phyloP scores from a whole-genome alignment of 1,139 yeast genomes.

The Geotrichum bryndzae region DNA sequence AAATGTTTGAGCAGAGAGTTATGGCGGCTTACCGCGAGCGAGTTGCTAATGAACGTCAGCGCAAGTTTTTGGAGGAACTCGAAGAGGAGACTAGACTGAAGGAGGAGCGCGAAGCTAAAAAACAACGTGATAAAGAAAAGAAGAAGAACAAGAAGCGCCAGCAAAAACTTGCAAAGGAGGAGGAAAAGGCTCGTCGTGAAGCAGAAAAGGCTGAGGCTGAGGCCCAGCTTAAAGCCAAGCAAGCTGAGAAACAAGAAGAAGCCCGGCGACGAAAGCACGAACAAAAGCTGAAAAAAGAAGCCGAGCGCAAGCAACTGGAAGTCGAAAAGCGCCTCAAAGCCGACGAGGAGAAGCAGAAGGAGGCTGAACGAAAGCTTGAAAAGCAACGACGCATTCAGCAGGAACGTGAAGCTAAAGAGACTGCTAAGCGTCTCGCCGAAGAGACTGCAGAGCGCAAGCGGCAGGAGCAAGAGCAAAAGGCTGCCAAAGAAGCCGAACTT shows the following conservation, averaged over 20 bases:
- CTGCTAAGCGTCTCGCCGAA: constrained; percentile 14
- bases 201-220: constrained; percentile 50
- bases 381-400: constrained; percentile 18
- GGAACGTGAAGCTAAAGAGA: constrained; percentile 16
- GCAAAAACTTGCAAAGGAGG: constrained; percentile 68
- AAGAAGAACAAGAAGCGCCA: constrained; percentile 71
- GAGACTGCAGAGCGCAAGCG: constrained; percentile 15
- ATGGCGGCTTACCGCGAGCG: constrained; percentile 68
- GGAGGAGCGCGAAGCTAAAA: constrained; percentile 67
- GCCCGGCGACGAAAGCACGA: constrained; percentile 51
- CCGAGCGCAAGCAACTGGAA: constrained; percentile 37
- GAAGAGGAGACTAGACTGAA: constrained; percentile 69
- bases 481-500: constrained; percentile 8
- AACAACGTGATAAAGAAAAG: constrained; percentile 65
- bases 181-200: constrained; percentile 57
- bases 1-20: constrained; percentile 65
- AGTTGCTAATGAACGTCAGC: constrained; percentile 67
- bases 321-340: constrained; percentile 31
- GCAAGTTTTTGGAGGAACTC: constrained; percentile 65
- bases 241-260: constrained; percentile 51
- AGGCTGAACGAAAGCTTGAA: constrained; percentile 22
- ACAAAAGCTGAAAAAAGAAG: constrained; percentile 42
- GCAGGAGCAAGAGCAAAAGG: constrained; percentile 9
- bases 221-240: constrained; percentile 40
- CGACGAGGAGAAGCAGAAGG: constrained; percentile 43